Conservation (phyloP, 176 grass and related monocot genomes). For the Carex pumila region DNA sequence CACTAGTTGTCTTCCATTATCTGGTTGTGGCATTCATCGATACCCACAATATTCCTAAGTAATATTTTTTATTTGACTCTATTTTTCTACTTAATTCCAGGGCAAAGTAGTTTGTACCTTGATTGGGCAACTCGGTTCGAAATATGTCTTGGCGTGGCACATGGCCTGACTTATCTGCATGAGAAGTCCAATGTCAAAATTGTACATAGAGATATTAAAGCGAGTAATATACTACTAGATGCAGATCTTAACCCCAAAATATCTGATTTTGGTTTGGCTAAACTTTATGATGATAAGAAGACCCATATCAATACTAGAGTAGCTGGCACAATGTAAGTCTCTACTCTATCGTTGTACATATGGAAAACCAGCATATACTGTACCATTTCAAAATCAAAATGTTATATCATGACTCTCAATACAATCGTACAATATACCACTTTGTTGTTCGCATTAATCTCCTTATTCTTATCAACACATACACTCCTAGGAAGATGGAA, state of each 20-base stretch:
- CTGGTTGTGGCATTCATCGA: not conserved
- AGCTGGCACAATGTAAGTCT: constrained; percentile 42
- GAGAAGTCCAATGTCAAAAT: constrained; percentile 31
- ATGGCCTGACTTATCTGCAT: constrained; percentile 37
- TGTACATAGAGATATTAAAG: constrained; percentile 79
- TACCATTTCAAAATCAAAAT: not conserved
- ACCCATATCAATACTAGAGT: constrained; percentile 41
- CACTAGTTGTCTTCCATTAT: not conserved
- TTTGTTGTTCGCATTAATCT: not conserved
- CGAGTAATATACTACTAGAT: constrained; percentile 67
- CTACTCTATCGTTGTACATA: not conserved
- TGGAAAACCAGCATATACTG: not conserved
- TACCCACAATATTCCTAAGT: not conserved
- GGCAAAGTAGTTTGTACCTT: constrained; percentile 16
- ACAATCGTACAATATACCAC: not conserved
- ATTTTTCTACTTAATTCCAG: constrained; percentile 10
- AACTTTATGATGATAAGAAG: constrained; percentile 43
- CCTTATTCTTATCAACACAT: not conserved
- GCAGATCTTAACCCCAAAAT: constrained; percentile 41
- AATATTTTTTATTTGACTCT: not conserved
- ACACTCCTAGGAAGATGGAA: not conserved
- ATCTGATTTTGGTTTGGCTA: constrained; percentile 47
- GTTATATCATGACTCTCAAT: not conserved
- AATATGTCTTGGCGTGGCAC: constrained; percentile 36
- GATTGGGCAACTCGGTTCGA: constrained; percentile 42